These are phyloP conservation scores for Hirsutella minnesotensis DNA, from an alignment of 2,329 filamentous ascomycete genomes.

Conservation along the genomic window DNA sequence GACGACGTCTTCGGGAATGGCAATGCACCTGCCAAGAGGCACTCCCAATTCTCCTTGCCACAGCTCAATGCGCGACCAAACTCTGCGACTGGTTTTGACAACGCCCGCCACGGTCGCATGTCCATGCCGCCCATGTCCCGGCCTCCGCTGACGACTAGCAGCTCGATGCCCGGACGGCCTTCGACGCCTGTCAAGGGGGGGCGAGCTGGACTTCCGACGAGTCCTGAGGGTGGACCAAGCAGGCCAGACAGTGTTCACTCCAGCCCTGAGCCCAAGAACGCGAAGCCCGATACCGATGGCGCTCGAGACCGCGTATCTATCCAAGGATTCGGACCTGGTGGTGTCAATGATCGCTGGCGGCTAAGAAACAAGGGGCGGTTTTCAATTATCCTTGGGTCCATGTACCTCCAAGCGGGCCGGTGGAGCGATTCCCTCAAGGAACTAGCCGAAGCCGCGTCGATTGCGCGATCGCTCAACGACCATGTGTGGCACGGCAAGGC, in stretches of 20 bases:
- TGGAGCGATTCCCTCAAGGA: slow-evolving; percentile 84
- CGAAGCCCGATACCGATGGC: slow-evolving; percentile 27
- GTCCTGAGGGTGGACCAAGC: slow-evolving; percentile 33
- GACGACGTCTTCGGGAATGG: slow-evolving; percentile 21
- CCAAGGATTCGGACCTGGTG: slow-evolving; percentile 60
- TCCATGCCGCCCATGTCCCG: slow-evolving; percentile 62
- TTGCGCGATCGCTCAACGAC: slow-evolving; percentile 71
- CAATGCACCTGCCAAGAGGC: slow-evolving; percentile 32
- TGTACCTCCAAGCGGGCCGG: slow-evolving; percentile 80
- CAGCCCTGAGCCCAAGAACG: slow-evolving; percentile 28
- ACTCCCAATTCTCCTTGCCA: slow-evolving; percentile 40
- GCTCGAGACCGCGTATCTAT: slow-evolving; percentile 48
- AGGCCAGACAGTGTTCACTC: slow-evolving; percentile 20
- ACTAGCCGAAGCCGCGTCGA: slow-evolving; percentile 65
- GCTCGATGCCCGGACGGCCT: slow-evolving; percentile 34
- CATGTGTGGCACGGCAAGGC: slow-evolving; percentile 97
- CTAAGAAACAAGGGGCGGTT: slow-evolving; percentile 72
- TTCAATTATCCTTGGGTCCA: slow-evolving; percentile 67
- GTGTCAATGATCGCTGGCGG: slow-evolving; percentile 64
- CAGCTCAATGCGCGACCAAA: slow-evolving; percentile 34
- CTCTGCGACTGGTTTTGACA: slow-evolving; percentile 45
- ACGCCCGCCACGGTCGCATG: slow-evolving; percentile 54
- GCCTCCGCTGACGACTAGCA: slow-evolving; percentile 28
- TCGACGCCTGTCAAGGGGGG: slow-evolving; percentile 39
- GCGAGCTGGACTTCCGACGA: slow-evolving; percentile 35